Evolutionary conservation across 768 basidiomycete species (phyloP).

Genomic region (Rhodotorula graminis): DNA sequence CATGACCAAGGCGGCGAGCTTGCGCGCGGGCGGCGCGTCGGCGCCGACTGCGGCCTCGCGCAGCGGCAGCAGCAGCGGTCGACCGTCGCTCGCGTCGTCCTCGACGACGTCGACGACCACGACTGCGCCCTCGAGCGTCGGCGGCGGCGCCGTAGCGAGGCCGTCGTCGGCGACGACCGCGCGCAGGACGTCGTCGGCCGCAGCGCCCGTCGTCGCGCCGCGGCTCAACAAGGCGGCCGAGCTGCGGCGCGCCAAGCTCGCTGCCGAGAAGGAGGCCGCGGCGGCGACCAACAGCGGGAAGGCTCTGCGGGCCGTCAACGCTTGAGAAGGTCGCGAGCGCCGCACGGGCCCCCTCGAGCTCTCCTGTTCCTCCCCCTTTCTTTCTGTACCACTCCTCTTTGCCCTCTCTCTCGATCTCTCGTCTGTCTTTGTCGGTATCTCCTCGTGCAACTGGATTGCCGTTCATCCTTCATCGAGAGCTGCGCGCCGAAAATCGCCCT

Average conservation of each 20-base stretch:
- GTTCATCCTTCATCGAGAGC: too few species aligned
- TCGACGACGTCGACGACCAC: background rate
- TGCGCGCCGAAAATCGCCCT: too few species aligned
- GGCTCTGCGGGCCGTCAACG: too few species aligned
- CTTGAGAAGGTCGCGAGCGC: too few species aligned
- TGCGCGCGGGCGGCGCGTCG: slow-evolving; percentile 1
- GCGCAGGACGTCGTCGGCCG: background rate
- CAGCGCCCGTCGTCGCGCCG: background rate
- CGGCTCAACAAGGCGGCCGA: slow-evolving; percentile 10
- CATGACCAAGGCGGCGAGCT: slow-evolving; percentile 10
- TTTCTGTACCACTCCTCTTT: too few species aligned
- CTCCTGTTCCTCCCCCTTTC: too few species aligned
- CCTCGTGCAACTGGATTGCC: too few species aligned
- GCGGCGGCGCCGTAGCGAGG: too few species aligned
- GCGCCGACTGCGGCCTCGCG: background rate
- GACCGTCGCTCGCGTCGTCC: background rate
- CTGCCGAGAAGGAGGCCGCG: background rate
- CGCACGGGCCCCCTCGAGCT: too few species aligned
- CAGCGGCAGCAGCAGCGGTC: background rate
- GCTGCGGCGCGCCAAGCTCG: slow-evolving; percentile 9
- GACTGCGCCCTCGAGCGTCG: background rate
- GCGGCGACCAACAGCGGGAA: background rate
- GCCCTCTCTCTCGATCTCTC: too few species aligned
- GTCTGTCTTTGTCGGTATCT: too few species aligned
- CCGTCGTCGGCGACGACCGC: background rate